phyloP scores from a whole-genome alignment of 1,284 basidiomycete species.

The Ganoderma multipileum region DNA sequence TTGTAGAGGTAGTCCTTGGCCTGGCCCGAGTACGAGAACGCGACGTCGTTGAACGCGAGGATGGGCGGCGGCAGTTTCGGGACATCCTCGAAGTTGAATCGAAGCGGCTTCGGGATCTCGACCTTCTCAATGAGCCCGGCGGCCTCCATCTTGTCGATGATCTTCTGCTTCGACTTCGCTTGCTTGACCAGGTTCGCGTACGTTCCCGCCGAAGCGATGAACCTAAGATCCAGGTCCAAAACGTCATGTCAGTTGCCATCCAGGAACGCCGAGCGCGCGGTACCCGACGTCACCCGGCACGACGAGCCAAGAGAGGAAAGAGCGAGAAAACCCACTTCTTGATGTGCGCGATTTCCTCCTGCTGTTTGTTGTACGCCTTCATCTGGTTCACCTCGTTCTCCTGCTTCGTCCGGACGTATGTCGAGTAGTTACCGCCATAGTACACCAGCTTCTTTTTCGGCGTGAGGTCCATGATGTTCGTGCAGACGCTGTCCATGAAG shows the following conservation, averaged over 20 bases:
- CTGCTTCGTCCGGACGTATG: conserved; percentile 93
- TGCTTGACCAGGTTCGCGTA: conserved; percentile 99
- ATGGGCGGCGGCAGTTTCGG: conserved; percentile 95
- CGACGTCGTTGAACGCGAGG: conserved; percentile 94
- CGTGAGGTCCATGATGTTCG: conserved; percentile 98
- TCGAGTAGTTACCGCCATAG: conserved; percentile 97
- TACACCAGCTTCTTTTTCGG: conserved; percentile 88
- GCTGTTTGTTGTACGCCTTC: conserved; percentile 99
- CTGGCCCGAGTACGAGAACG: conserved; percentile 94
- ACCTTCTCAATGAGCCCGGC: conserved; percentile 95
- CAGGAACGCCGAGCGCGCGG: conserved; percentile 8
- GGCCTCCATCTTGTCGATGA: conserved; percentile 99
- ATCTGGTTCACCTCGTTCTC: conserved; percentile 99
- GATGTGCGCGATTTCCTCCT: conserved; percentile 98
- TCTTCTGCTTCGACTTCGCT: conserved; percentile 99
- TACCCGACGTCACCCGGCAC: background rate
- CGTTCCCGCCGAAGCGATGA: conserved; percentile 98
- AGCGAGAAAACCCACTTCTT: conserved; percentile 72
- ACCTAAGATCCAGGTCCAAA: conserved; percentile 52
- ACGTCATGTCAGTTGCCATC: background rate
- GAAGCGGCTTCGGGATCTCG: conserved; percentile 73
- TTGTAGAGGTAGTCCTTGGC: conserved; percentile 90
- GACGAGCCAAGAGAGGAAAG: background rate
- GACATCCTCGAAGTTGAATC: conserved; percentile 97
- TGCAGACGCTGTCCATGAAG: conserved; percentile 98